Evolutionary conservation across 2,329 filamentous ascomycete genomes (phyloP), one percentile per base, ranked within the genome.

Genomic region (Fusarium falciforme): DNA sequence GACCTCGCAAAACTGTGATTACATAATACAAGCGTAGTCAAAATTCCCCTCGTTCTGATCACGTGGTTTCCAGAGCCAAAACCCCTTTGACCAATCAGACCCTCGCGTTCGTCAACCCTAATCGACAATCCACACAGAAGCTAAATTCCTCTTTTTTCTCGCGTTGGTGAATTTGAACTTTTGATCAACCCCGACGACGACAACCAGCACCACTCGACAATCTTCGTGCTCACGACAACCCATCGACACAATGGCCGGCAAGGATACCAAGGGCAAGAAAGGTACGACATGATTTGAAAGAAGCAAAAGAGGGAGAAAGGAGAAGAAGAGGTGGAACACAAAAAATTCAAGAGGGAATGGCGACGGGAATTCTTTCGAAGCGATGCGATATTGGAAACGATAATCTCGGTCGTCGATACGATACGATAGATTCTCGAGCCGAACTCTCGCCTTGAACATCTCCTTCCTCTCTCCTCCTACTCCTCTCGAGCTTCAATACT

Each of bases 181-280:
- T 66, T 68, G 71, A 68, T 67, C 44, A 72, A 69, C 33, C 68
- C 64, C 73, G 68, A 77, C 75, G 69, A 77, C 75, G 76, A 78
- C 76, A 74, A 71, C 70, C 66, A 78, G 64, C 74, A 76, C 77
- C 76, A 69, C 66, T 64, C 73, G 70, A 75, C 65, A 71, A 71
- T 47, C 68, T 73, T 67, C 22, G 78, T 79, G 74, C 75, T 65
- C 71, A 71, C 70, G 72, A 78, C 68, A 78, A 78, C 42, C 42
- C 42, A 61, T 62, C 63, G 75, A 79, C 76, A 79, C 70, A 79
- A 82, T 82, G 80, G 81, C 80, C 73, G 77, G 74, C 67, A 81
- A 81, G 77, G 80, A 81, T 67, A 72, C 82, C 72, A 85, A 85
- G 79, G 78, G 84, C 74, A 84, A 85, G 82, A 87, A 87, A 86